Base-by-base conservation (phyloP, 2,329 filamentous ascomycete genomes). In the Neopestalotiopsis sp. region DNA sequence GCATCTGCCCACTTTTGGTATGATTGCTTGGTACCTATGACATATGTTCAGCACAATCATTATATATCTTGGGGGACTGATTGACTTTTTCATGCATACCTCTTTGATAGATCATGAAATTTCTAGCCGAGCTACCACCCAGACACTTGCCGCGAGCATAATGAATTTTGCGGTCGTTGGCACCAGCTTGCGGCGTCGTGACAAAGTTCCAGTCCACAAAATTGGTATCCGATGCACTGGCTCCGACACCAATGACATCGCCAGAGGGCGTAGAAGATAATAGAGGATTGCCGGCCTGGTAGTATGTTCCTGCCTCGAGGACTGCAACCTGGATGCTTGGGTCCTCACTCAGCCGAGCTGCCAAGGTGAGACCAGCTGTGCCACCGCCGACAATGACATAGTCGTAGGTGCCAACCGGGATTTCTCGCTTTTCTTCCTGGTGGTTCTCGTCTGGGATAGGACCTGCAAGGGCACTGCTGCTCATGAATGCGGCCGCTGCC, bases 61-160 rank as follows among this genome's bases (percentile, higher is more conserved):
- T 61, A 4, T 9, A 38, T 4, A 34, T 1, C n/a, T 13, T 5
- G n/a, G 24, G 28, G 14, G 1, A 12, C 5, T 14, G 12, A 53
- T 24, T 3, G 1, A 38, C 6, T 6, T 38, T 38, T 1, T 38
- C 34, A 2, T n/a, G 5, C 45, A 53, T 53, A 53, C 59, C 59
- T 20, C 59, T 34, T 65, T 76, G 75, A 62, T 78, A 77, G 4
- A 74, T 74, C 77, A 79, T 77, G 59, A 74, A 77, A 67, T 80
- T 79, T 30, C 73, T 72, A 4, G 75, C 73, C 5, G 74, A 75
- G 12, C 71, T 72, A 61, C 78, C 78, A 40, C 76, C 77, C 20
- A 79, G 72, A 20, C 73, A 76, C 53, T 75, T 74, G 34, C 77
- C 77, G 5, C 74, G 74, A 57, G 76, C 72, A 67, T 79, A 79